Evolutionary conservation across 768 basidiomycete genomes (phyloP).

Genomic region (Hypsizygus marmoreus): DNA sequence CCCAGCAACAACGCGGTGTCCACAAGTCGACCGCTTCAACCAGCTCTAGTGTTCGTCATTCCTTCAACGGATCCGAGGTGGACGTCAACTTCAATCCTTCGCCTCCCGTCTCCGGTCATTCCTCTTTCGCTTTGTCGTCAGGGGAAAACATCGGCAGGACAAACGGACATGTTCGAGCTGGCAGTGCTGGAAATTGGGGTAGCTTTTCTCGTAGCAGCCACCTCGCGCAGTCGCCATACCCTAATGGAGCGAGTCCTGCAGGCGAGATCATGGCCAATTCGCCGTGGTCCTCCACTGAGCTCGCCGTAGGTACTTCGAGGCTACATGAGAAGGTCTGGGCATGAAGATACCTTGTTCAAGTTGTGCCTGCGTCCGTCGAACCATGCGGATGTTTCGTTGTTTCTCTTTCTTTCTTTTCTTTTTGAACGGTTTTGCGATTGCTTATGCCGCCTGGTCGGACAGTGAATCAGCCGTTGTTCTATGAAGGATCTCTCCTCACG

Average conservation of each 20-base stretch:
- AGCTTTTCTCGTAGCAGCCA: slow-evolving; percentile 57
- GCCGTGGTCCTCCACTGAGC: slow-evolving; percentile 61
- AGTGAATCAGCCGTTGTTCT: slow-evolving; percentile 18
- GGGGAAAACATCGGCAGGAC: slow-evolving; percentile 48
- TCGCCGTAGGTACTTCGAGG: slow-evolving; percentile 50
- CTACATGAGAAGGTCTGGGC: slow-evolving; percentile 65
- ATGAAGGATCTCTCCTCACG: slow-evolving; percentile 21
- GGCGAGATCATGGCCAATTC: slow-evolving; percentile 57
- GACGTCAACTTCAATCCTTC: slow-evolving; percentile 60
- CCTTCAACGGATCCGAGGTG: slow-evolving; percentile 73
- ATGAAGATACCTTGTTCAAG: slow-evolving; percentile 27
- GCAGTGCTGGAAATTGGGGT: slow-evolving; percentile 82
- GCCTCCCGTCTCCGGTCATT: slow-evolving; percentile 50
- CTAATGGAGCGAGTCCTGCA: slow-evolving; percentile 58
- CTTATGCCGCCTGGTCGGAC: slow-evolving; percentile 47
- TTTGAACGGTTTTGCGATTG: slow-evolving; percentile 30
- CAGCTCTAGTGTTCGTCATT: slow-evolving; percentile 64
- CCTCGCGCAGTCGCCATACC: slow-evolving; percentile 50
- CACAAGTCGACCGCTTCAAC: slow-evolving; percentile 48
- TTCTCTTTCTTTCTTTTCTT: slow-evolving; percentile 17
- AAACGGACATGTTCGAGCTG: slow-evolving; percentile 73
- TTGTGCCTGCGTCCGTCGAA: slow-evolving; percentile 5
- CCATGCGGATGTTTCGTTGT: slow-evolving; percentile 7
- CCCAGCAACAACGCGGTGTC: slow-evolving; percentile 39
- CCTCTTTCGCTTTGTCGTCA: slow-evolving; percentile 44